phyloP scores from a whole-genome alignment of 345 rosid species.

The Clausena lansium region DNA sequence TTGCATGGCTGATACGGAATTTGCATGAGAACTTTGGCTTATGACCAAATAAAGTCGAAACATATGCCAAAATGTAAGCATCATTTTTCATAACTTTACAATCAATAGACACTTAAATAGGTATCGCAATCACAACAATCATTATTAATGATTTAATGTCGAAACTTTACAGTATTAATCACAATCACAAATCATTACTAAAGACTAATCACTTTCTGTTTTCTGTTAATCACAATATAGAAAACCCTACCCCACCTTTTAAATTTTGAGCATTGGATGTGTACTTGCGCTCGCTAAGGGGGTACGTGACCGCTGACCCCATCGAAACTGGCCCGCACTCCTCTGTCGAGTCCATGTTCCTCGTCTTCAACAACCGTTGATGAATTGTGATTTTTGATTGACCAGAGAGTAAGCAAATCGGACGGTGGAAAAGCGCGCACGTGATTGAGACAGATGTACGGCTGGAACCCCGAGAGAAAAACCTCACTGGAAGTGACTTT shows the following conservation, averaged over 20 bases:
- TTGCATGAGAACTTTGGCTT: background rate
- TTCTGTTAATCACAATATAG: background rate
- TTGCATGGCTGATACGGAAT: slow-evolving; percentile 10
- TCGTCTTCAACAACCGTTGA: slow-evolving; percentile 9
- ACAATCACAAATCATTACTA: background rate
- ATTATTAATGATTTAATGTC: slow-evolving; percentile 7
- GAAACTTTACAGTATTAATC: background rate
- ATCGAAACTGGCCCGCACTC: background rate
- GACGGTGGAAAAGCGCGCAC: slow-evolving; percentile 18
- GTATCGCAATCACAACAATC: background rate
- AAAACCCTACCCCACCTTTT: background rate
- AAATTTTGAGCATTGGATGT: background rate
- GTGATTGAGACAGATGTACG: slow-evolving; percentile 12
- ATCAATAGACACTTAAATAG: background rate
- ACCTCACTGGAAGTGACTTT: slow-evolving; percentile 46
- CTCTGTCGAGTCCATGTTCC: background rate
- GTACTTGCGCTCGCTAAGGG: slow-evolving; percentile 9
- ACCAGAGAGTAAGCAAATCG: background rate
- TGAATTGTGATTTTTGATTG: background rate
- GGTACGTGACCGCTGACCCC: background rate
- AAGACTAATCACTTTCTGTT: background rate
- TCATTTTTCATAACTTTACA: slow-evolving; percentile 4
- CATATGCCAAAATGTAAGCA: background rate
- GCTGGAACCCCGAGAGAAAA: slow-evolving; percentile 30
- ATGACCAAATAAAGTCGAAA: background rate